A percentile compares a stretch with the other conserved stretches of the same genome.
These are phyloP conservation scores for Tothia fuscella DNA, from an alignment of 2,329 filamentous ascomycete species.

Conservation along the genomic window DNA sequence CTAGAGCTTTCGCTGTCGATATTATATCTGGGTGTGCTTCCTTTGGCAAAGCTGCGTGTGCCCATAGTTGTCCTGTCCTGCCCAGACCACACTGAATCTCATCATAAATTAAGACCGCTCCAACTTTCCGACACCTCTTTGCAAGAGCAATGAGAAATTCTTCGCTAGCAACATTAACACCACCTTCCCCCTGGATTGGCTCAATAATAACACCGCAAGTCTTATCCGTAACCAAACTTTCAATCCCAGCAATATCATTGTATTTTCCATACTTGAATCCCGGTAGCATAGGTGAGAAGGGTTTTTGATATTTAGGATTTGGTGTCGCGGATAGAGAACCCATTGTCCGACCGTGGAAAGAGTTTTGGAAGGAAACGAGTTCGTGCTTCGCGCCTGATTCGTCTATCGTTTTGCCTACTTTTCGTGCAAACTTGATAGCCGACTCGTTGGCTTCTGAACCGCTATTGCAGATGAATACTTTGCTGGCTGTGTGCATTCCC, in stretches of 20 bases:
- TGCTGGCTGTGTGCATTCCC: constrained; percentile 66
- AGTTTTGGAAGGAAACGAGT: constrained; percentile 79
- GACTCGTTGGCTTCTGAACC: constrained; percentile 96
- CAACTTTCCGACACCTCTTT: constrained; percentile 71
- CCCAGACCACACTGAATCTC: constrained; percentile 94
- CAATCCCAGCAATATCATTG: constrained; percentile 66
- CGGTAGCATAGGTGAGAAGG: constrained; percentile 90
- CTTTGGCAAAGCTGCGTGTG: constrained; percentile 60
- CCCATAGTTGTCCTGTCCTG: constrained; percentile 83
- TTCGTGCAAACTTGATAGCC: constrained; percentile 91
- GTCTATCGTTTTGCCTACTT: constrained; percentile 67
- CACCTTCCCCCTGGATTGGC: constrained; percentile 94
- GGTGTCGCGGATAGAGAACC: constrained; percentile 89
- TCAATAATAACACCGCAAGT: constrained; percentile 94
- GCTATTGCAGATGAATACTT: constrained; percentile 91
- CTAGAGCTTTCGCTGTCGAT: constrained; percentile 89
- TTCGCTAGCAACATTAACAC: constrained; percentile 69
- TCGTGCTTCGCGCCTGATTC: constrained; percentile 65
- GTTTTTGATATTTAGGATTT: constrained; percentile 94
- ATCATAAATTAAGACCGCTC: constrained; percentile 83
- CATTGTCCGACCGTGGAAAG: constrained; percentile 96
- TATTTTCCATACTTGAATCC: constrained; percentile 79
- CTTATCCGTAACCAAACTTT: constrained; percentile 63
- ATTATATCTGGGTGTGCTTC: constrained; percentile 88
- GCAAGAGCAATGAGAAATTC: constrained; percentile 81